Conservation (phyloP, 306 rosid species). For the Fragaria ananassa region DNA sequence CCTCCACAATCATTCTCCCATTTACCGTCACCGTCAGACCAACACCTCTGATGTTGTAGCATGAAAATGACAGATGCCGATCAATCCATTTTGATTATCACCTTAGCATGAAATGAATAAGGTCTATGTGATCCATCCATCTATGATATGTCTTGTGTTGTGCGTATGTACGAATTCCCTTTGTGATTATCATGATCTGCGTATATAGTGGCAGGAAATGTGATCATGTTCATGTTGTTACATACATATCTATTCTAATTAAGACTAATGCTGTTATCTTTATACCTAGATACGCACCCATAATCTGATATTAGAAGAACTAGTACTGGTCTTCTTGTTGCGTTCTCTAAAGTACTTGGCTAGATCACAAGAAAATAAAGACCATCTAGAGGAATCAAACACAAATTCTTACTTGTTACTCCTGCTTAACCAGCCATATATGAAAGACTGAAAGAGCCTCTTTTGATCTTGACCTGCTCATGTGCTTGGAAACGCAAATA, state of each 20-base stretch:
- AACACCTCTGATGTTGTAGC: neutral
- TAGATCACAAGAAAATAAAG: too few relatives aligned
- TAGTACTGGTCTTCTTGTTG: neutral
- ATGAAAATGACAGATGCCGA: neutral
- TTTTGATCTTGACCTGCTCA: too few relatives aligned
- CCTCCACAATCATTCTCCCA: neutral
- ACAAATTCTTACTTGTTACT: too few relatives aligned
- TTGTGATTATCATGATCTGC: neutral
- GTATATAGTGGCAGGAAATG: neutral
- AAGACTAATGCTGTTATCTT: neutral
- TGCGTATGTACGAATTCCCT: neutral
- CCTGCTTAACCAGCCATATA: too few relatives aligned
- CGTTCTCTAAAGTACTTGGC: neutral
- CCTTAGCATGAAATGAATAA: neutral
- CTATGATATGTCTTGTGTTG: neutral
- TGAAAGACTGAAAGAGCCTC: too few relatives aligned
- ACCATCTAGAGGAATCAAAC: too few relatives aligned
- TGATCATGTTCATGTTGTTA: neutral
- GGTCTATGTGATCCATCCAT: neutral
- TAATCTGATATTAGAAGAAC: neutral
- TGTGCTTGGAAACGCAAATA: too few relatives aligned
- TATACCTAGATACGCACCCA: neutral
- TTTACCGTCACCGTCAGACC: neutral
- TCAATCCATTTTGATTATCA: neutral
- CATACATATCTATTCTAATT: neutral